Evolutionary conservation across 1,139 yeast genomes (phyloP).

Genomic region (Protomyces pachydermus): DNA sequence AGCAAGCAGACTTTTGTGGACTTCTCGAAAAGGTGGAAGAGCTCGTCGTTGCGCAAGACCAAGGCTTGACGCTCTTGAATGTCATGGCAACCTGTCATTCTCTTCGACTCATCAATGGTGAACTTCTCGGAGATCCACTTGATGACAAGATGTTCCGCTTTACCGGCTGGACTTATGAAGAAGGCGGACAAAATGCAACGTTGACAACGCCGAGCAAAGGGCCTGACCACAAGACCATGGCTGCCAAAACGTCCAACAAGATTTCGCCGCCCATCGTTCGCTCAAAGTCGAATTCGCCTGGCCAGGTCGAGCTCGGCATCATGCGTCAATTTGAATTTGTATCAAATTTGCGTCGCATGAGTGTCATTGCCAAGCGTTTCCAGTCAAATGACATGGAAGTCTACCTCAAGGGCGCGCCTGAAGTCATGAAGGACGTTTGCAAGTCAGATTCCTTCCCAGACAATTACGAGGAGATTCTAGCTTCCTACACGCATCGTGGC

Average conservation of each 20-base stretch:
- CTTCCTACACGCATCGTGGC: conserved; percentile 86
- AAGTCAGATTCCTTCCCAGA: conserved; percentile 62
- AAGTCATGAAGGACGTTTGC: conserved; percentile 81
- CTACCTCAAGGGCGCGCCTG: conserved; percentile 95
- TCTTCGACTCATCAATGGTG: conserved; percentile 68
- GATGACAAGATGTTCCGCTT: conserved; percentile 91
- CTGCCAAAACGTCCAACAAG: conserved; percentile 29
- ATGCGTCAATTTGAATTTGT: conserved; percentile 77
- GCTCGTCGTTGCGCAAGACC: conserved; percentile 12
- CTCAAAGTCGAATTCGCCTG: neutral
- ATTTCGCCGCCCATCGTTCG: conserved; percentile 20
- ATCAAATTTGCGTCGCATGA: conserved; percentile 82
- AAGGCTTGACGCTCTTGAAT: conserved; percentile 35
- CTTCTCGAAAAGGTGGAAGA: conserved; percentile 22
- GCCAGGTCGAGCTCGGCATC: conserved; percentile 46
- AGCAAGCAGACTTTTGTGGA: conserved; percentile 44
- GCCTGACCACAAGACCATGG: conserved; percentile 43
- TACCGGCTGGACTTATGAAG: conserved; percentile 69
- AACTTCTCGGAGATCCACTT: conserved; percentile 84
- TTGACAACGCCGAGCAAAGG: conserved; percentile 37
- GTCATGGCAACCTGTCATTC: conserved; percentile 86
- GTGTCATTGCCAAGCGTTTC: conserved; percentile 58
- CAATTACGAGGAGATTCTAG: conserved; percentile 67
- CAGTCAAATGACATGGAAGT: conserved; percentile 41
- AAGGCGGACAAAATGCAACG: conserved; percentile 41